Percentiles rank a stretch among this genome's conserved stretches.
Evolutionary conservation across 345 rosid species (phyloP).

Genomic region (Lepidium aucheri): DNA sequence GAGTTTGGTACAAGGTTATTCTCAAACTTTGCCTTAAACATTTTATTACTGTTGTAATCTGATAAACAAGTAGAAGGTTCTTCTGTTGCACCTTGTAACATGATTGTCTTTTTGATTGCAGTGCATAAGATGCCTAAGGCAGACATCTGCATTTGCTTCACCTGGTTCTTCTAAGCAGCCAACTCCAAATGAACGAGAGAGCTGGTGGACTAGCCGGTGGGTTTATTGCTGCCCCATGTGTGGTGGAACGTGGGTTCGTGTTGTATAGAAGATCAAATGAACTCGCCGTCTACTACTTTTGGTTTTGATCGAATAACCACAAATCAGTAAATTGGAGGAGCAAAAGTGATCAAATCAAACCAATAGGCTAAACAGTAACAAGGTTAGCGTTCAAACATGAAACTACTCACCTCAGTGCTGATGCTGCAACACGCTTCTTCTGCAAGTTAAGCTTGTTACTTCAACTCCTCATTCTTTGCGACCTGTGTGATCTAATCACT

Average conservation of each 20-base stretch:
- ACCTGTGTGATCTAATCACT: neutral
- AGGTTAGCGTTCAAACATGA: neutral
- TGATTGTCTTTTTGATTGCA: constrained; percentile 26
- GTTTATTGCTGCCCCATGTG: constrained; percentile 96
- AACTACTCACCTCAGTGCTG: neutral
- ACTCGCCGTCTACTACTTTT: neutral
- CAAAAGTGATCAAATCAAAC: neutral
- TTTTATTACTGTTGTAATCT: neutral
- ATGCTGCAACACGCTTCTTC: neutral
- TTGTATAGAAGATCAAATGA: constrained; percentile 51
- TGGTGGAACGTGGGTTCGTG: constrained; percentile 97
- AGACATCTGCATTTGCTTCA: constrained; percentile 87
- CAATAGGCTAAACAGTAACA: neutral
- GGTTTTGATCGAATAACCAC: neutral
- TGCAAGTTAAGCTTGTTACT: neutral
- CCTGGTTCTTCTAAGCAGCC: constrained; percentile 42
- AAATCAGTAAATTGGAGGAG: neutral
- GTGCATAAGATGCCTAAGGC: constrained; percentile 96
- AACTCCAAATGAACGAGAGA: constrained; percentile 59
- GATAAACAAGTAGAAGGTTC: neutral
- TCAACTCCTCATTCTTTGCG: neutral
- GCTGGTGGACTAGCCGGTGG: constrained; percentile 98
- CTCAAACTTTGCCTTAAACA: neutral
- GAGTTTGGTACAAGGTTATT: constrained; percentile 90
- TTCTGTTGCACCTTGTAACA: neutral